phyloP scores from a whole-genome alignment of 805 yeast genomes.

The Kuraishia piskuri region DNA sequence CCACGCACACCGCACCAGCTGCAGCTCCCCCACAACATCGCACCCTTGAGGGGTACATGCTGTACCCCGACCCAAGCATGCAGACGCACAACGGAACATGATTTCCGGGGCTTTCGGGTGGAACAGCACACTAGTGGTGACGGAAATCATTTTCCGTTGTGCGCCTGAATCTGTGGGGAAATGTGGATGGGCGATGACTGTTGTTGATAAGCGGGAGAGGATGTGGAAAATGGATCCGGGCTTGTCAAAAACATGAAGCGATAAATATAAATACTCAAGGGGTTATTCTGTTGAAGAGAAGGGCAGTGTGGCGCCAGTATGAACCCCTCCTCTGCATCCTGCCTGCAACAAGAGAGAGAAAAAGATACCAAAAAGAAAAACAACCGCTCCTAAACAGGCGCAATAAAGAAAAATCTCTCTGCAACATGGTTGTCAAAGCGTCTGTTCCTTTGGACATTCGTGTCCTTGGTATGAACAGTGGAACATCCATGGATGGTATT shows the following conservation, averaged over 20 bases:
- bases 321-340: background rate
- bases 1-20: background rate
- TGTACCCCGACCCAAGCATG: background rate
- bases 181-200: background rate
- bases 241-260: background rate
- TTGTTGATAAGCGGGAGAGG: background rate
- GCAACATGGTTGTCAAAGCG: background rate
- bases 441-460: background rate
- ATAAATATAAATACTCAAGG: background rate
- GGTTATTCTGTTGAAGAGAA: background rate
- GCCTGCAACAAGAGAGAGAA: no score
- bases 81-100: background rate
- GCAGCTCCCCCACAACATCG: background rate
- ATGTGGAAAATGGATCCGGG: background rate
- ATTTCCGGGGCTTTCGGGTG: background rate
- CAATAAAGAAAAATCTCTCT: no score
- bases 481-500: slow-evolving; percentile 12
- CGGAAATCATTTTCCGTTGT: background rate
- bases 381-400: no score
- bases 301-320: background rate
- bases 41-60: background rate
- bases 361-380: background rate
- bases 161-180: background rate
- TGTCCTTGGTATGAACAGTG: slow-evolving; percentile 5
- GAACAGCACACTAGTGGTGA: background rate